These are phyloP conservation scores for Nyssa sinensis DNA, from an alignment of 148 eudicot species.

Conservation along the genomic window DNA sequence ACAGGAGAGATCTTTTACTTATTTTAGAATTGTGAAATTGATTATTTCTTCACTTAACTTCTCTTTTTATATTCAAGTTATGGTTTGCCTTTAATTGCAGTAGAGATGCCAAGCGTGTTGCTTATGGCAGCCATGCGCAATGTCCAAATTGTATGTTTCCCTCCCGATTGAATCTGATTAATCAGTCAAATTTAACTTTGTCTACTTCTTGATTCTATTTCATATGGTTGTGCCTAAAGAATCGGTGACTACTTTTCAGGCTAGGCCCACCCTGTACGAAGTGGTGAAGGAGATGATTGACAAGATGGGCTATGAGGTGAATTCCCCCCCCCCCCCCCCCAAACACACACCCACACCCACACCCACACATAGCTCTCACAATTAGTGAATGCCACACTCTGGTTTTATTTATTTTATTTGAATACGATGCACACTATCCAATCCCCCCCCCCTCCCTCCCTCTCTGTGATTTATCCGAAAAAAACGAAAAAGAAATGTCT, in stretches of 20 bases:
- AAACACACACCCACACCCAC: too few relatives aligned
- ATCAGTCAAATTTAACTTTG: constrained; percentile 1
- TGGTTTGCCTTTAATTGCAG: constrained; percentile 39
- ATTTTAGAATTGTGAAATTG: neutral
- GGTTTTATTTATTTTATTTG: too few relatives aligned
- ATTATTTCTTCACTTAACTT: too few relatives aligned
- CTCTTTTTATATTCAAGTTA: constrained; percentile 1
- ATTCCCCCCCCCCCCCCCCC: too few relatives aligned
- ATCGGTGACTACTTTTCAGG: constrained; percentile 41
- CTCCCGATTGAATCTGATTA: constrained; percentile 1
- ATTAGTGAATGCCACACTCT: neutral
- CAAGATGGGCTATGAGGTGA: constrained; percentile 89
- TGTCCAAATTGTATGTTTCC: constrained; percentile 70
- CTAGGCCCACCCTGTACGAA: constrained; percentile 92
- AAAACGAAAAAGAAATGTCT: too few relatives aligned
- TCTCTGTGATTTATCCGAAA: too few relatives aligned
- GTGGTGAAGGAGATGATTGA: constrained; percentile 91
- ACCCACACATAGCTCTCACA: neutral
- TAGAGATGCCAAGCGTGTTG: constrained; percentile 92
- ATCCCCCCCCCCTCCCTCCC: neutral
- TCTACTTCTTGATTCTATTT: neutral
- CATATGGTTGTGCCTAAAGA: constrained; percentile 1
- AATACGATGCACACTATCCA: too few relatives aligned
- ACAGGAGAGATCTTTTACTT: constrained; percentile 1
- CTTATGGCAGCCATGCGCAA: constrained; percentile 91